These are phyloP conservation scores for Penicillium alfredii DNA, from an alignment of 495 filamentous ascomycete genomes.

Conservation along the genomic window DNA sequence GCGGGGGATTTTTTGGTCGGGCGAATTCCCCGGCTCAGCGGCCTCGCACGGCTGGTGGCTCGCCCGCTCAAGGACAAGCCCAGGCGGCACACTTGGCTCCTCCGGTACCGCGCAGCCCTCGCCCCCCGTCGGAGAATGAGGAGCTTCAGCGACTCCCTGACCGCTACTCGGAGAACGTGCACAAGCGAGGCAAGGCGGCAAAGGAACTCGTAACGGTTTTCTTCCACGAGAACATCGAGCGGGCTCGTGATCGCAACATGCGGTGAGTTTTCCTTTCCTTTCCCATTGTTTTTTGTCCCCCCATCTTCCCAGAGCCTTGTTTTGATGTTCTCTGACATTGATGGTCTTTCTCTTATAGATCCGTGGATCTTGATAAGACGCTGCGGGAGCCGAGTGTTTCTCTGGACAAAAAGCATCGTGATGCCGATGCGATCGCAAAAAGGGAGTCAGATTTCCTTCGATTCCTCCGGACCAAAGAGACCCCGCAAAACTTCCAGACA, in stretches of 20 bases:
- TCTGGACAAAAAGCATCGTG: conserved; percentile 67
- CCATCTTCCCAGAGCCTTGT: too few relatives aligned
- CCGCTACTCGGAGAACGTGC: conserved; percentile 71
- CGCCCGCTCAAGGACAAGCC: conserved; percentile 47
- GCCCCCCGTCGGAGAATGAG: conserved; percentile 37
- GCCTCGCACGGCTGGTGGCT: conserved; percentile 66
- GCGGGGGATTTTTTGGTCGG: conserved; percentile 62
- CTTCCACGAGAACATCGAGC: conserved; percentile 93
- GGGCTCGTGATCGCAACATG: conserved; percentile 84
- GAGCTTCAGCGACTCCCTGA: conserved; percentile 66
- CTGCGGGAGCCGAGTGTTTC: conserved; percentile 67
- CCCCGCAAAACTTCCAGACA: conserved; percentile 86
- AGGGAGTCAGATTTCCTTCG: conserved; percentile 89
- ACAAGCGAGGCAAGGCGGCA: conserved; percentile 62
- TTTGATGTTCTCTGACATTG: conserved; percentile 1
- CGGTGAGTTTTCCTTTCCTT: conserved; percentile 49
- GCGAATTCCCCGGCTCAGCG: conserved; percentile 67
- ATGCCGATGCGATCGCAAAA: conserved; percentile 69
- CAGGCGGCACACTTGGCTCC: conserved; percentile 62
- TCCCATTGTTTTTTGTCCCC: too few relatives aligned
- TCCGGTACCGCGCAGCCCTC: conserved; percentile 52
- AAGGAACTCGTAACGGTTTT: conserved; percentile 71
- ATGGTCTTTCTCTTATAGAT: conserved; percentile 45
- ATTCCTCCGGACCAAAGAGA: conserved; percentile 87
- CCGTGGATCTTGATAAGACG: conserved; percentile 82